Evolutionary conservation across 441 rosid species (phyloP), one percentile per base, ranked within the genome.

Genomic region (Macaranga tanarius): DNA sequence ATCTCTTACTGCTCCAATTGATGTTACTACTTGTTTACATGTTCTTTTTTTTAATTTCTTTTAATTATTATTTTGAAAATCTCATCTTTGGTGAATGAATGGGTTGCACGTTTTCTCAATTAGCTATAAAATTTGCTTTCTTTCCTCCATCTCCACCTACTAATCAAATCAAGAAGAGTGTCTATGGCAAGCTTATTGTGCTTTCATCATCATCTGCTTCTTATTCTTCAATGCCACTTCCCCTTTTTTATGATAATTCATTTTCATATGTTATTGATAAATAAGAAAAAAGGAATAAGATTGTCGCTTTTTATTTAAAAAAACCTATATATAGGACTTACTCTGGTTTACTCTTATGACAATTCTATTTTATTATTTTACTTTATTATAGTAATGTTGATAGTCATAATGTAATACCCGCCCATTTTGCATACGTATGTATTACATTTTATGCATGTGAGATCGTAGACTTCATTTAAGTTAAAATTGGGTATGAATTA

Each of bases 111-210:
- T 79, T 90, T 70, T 95, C 99, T 87, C 93, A 90, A 62, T 83
- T 95, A 77, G 99, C 98, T 76, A 89, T 98, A 40, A 93, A 95
- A 66, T 93, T 95, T 79, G 99, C 99, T n/a, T 95, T 95, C 76
- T 95, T 95, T 74, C 99, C 99, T 65, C 99, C 99, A 20, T 83
- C 98, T 48, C 99, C 99, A 64, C 89, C 99, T 0, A 95, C 99
- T 2, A 93, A 95, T 73, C 89, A 89, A 86, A 81, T 93, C 79
- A 87, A 79, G 56, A 91, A 88, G 73, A 73, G 74, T 40, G 90
- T 88, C 22, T 85, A 89, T 81, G 97, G 95, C 4, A 85, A 85
- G 79, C 88, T 89, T 76, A 60, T 86, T 13, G 97, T 86, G 73
- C 87, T 88, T 67, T 81, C 92, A 15, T 84, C 96, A 15, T 65